Percentiles rank a stretch among this genome's conserved stretches.
Conservation (phyloP, 768 basidiomycete species). For the Fomitopsis pulvina region DNA sequence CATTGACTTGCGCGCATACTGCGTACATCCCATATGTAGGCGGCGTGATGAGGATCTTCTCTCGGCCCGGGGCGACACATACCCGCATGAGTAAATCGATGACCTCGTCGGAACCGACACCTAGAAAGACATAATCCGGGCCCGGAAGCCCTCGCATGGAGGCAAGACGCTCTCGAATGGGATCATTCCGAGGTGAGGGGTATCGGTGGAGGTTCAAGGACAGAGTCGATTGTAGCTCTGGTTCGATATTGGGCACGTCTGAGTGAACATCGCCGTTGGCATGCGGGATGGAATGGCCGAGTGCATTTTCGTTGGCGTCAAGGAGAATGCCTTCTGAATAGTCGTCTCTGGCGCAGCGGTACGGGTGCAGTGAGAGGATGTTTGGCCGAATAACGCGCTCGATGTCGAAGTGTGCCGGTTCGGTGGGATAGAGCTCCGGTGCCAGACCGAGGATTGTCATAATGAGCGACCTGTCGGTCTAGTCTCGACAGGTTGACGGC, state of each 20-base stretch:
- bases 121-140: constrained; percentile 70
- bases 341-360: constrained; percentile 95
- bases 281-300: constrained; percentile 75
- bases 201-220: constrained; percentile 76
- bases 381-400: constrained; percentile 86
- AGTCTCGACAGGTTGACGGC: too few species aligned
- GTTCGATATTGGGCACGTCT: constrained; percentile 18
- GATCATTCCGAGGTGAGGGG: constrained; percentile 83
- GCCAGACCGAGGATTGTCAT: constrained; percentile 66
- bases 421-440: constrained; percentile 32
- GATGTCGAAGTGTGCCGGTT: constrained; percentile 81
- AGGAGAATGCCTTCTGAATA: constrained; percentile 87
- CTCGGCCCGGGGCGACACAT: constrained; percentile 69
- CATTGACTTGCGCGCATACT: constrained; percentile 94
- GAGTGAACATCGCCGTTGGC: constrained; percentile 14
- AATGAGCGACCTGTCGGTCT: background rate
- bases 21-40: constrained; percentile 98
- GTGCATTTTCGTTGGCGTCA: constrained; percentile 96
- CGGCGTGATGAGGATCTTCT: constrained; percentile 84
- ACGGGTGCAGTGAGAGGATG: constrained; percentile 85
- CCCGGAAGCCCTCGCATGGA: constrained; percentile 61
- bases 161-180: constrained; percentile 73
- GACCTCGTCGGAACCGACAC: constrained; percentile 95
- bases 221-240: constrained; percentile 32
- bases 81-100: constrained; percentile 93